These are phyloP conservation scores for Clavispora fructus DNA, from an alignment of 805 yeast genomes.

Conservation along the genomic window DNA sequence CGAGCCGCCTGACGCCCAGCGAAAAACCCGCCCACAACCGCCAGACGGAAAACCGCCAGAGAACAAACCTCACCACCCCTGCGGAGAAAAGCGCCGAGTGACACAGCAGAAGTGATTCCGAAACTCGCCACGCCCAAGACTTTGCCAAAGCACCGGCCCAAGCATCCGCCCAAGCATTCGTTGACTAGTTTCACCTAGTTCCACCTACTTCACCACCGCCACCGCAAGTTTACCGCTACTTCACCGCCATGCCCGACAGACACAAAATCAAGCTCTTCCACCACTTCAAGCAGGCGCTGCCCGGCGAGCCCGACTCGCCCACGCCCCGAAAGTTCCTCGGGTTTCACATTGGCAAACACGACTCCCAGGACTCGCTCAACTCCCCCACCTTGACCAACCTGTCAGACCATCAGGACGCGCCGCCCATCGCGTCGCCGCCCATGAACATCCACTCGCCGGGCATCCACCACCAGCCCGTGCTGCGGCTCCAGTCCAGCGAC, in stretches of 20 bases:
- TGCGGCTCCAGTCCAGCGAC: conserved; percentile 5
- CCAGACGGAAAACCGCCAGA: too few relatives aligned
- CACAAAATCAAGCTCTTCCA: conserved; percentile 38
- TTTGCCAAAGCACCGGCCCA: too few relatives aligned
- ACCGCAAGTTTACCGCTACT: too few relatives aligned
- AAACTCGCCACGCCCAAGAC: too few relatives aligned
- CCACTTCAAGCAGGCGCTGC: conserved; percentile 30
- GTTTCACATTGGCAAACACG: conserved; percentile 39
- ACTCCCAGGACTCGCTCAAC: conserved; percentile 31
- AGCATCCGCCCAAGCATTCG: too few relatives aligned
- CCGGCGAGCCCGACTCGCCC: conserved; percentile 14
- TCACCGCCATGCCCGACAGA: conserved; percentile 38
- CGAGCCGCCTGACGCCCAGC: too few relatives aligned
- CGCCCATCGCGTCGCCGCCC: neutral
- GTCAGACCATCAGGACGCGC: conserved; percentile 19
- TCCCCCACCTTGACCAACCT: conserved; percentile 33
- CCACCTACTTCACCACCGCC: too few relatives aligned
- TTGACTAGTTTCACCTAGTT: too few relatives aligned
- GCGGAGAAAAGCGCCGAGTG: too few relatives aligned
- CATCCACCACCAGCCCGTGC: conserved; percentile 6
- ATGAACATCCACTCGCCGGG: conserved; percentile 7
- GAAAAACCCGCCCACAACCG: too few relatives aligned
- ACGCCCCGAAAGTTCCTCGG: conserved; percentile 27
- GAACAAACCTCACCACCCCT: too few relatives aligned
- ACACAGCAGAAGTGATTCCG: too few relatives aligned